Conservation (phyloP, 2,329 filamentous ascomycete genomes). For the Paramyrothecium roridum region DNA sequence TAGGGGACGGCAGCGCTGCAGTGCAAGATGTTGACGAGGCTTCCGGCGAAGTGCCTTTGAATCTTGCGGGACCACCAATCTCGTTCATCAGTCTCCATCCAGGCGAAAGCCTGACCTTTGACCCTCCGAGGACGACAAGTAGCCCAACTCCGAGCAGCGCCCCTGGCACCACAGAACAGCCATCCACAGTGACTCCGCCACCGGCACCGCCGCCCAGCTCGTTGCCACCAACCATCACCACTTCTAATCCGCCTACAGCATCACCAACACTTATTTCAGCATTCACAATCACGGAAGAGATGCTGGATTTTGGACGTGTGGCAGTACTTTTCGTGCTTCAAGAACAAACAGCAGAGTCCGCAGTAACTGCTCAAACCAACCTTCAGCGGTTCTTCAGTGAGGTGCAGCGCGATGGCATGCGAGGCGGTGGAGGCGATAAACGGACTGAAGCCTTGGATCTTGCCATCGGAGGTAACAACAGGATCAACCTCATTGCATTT, state of each 20-base stretch:
- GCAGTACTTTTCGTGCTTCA: conserved; percentile 61
- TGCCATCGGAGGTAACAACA: conserved; percentile 39
- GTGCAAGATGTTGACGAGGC: conserved; percentile 18
- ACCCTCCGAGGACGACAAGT: neutral
- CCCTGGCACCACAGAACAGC: neutral
- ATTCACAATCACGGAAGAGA: conserved; percentile 52
- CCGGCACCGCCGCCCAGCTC: conserved; percentile 6
- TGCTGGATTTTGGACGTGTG: conserved; percentile 62
- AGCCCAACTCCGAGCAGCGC: neutral
- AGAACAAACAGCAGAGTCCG: conserved; percentile 45
- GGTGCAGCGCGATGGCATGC: conserved; percentile 20
- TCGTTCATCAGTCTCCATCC: neutral
- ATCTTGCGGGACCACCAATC: conserved; percentile 5
- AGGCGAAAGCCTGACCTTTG: neutral
- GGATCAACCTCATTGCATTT: conserved; percentile 48
- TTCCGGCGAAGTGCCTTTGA: conserved; percentile 13
- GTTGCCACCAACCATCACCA: conserved; percentile 4
- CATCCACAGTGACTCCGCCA: neutral
- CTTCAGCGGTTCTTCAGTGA: conserved; percentile 54
- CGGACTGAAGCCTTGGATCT: conserved; percentile 36
- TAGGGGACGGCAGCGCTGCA: conserved; percentile 13
- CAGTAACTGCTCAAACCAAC: conserved; percentile 49
- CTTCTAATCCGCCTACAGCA: neutral
- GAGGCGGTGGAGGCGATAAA: conserved; percentile 27
- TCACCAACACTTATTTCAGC: conserved; percentile 1